Evolutionary conservation across 75 land plant genomes (phyloP), one percentile per base, ranked within the genome.

Genomic region (Isoetes taiwanensis): DNA sequence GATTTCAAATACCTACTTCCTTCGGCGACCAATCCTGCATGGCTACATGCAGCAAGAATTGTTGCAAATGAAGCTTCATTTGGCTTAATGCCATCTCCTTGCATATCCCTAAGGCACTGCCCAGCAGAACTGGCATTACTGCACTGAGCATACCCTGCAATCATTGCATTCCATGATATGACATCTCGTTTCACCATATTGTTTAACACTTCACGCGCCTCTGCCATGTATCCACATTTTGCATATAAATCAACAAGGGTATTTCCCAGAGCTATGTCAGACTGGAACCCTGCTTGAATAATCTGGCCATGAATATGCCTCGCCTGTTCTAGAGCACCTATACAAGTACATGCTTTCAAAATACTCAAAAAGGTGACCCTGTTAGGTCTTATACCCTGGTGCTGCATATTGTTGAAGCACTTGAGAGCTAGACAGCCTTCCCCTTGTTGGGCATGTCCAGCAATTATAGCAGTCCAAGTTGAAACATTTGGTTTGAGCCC

Each of bases 41-140:
- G 63, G 26, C 64, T 57, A 19, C 64, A 62, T 6, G 64, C 64
- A 28, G 62, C 21, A 11, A 62, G 64, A 32, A 62, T 28, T 33
- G 59, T 34, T 17, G 62, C 27, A 30, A 62, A 62, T 6, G 64
- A 52, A 6, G 32, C 33, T 20, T 26, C 28, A 26, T 62, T 59
- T 57, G 64, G 64, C 8, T 54, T 32, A 2, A 55, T 31, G n/a
- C 33, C 26, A 14, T 34, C 37, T 14, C 19, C 59, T 30, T 30
- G 34, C 38, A 62, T 57, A 12, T 31, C 58, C 30, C 54, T 55
- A 30, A 62, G 54, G 21, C 59, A 57, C 20, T 56, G 19, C 2
- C 52, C 31, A 14, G 61, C 64, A 30, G 32, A 34, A 2, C 32
- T 25, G 2, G 30, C 38, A 12, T 57, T 30, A 23, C 48, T 37